Percentiles rank a stretch among this genome's conserved stretches.
phyloP scores from a whole-genome alignment of 768 basidiomycete genomes.

The Suillus lakei region DNA sequence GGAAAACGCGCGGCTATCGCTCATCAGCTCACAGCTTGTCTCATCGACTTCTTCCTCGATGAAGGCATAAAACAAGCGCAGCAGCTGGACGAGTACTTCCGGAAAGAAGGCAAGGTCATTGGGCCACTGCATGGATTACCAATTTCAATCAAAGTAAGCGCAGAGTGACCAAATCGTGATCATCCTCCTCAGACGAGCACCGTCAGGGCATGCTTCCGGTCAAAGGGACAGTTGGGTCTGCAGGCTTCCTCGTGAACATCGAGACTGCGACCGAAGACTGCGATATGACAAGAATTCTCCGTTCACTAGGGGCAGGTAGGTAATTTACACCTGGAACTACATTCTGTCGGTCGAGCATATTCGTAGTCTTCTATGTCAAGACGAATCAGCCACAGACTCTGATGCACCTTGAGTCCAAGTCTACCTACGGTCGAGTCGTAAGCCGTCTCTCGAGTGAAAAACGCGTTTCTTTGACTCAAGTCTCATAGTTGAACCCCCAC shows the following conservation, averaged over 20 bases:
- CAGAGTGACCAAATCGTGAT: background rate
- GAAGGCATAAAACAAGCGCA: conserved; percentile 43
- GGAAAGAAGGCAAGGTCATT: conserved; percentile 40
- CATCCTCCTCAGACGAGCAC: background rate
- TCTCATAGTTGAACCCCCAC: conserved; percentile 45
- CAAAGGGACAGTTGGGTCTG: conserved; percentile 44
- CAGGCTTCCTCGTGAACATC: conserved; percentile 36
- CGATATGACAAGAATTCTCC: conserved; percentile 39
- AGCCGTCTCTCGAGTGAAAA: background rate
- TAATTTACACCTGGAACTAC: background rate
- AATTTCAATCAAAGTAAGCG: conserved; percentile 43
- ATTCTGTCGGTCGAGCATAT: conserved; percentile 12
- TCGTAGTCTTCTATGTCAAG: conserved; percentile 46
- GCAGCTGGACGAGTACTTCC: conserved; percentile 46
- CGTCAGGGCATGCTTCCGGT: conserved; percentile 44
- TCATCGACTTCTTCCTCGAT: conserved; percentile 52
- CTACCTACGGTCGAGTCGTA: conserved; percentile 38
- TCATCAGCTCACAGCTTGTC: conserved; percentile 47
- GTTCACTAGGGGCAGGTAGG: conserved; percentile 47
- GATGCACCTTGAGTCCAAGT: conserved; percentile 43
- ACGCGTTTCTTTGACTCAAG: background rate
- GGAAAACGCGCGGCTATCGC: conserved; percentile 57
- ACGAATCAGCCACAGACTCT: conserved; percentile 49
- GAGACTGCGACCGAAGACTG: conserved; percentile 31
- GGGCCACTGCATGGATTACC: conserved; percentile 51